Percentiles rank a stretch among this genome's conserved stretches.
These are phyloP conservation scores for Pythium phragmiticola DNA, from an alignment of 352 stramenopile genomes.

Conservation along the genomic window DNA sequence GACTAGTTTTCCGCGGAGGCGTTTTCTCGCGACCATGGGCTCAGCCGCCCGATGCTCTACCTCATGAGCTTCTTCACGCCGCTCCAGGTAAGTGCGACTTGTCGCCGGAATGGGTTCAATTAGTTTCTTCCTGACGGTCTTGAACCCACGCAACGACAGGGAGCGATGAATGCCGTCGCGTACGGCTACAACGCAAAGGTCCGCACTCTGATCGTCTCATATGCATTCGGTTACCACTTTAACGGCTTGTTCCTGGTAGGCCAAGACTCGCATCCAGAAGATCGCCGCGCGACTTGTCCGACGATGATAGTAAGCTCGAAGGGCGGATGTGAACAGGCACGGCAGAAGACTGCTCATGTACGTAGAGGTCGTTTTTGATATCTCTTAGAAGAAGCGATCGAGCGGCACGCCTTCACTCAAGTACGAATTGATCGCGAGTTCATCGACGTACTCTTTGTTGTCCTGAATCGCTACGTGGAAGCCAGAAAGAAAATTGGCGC, in stretches of 20 bases:
- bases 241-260: background rate
- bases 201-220: constrained; percentile 8
- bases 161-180: constrained; percentile 50
- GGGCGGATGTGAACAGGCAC: too few relatives aligned
- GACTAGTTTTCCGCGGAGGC: constrained; percentile 19
- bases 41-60: constrained; percentile 53
- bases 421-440: constrained; percentile 76
- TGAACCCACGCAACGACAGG: constrained; percentile 28
- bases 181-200: constrained; percentile 75
- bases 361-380: background rate
- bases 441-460: constrained; percentile 81
- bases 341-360: background rate
- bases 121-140: background rate
- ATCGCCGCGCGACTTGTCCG: background rate
- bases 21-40: constrained; percentile 40
- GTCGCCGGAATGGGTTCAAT: too few relatives aligned
- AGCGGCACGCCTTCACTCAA: constrained; percentile 58
- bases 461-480: constrained; percentile 55
- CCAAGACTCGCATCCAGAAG: constrained; percentile 7
- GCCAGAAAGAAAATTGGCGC: background rate
- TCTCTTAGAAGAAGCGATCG: constrained; percentile 54
- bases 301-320: background rate
- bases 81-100: constrained; percentile 43
- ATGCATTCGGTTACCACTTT: background rate
- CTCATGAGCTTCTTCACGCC: constrained; percentile 66